Evolutionary conservation across 2,329 filamentous ascomycete species (phyloP), one percentile per base, ranked within the genome.

Genomic region (Pleoardoris graminearum): DNA sequence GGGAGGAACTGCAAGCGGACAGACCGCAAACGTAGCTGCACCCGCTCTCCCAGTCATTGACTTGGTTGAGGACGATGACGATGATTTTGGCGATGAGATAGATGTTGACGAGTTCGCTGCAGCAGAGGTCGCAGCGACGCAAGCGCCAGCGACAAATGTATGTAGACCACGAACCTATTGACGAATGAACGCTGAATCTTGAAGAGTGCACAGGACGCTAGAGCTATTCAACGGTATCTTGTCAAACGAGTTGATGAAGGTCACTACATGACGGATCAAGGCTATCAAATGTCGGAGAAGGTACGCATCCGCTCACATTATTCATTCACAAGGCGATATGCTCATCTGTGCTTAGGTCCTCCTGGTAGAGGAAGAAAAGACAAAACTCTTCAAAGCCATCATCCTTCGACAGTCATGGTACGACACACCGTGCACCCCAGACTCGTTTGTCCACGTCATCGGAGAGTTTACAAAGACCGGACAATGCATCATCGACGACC

Each of bases 361-460:
- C 3, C 75, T 89, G n/a, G 88, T 96, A 22, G 85, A 92, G 73
- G 85, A 89, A 46, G 91, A 97, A 61, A 85, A 82, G 53, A 85
- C 82, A 0, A 86, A 87, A 54, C 73, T 78, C 6, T 80, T 82
- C 57, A 88, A 83, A 62, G 85, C 83, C 1, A 85, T 97, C 25
- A 83, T 86, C 48, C 82, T 99, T 29, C 85, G 93, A 53, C 90
- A 90, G 51, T 89, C 90, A 43, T 99, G 94, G 94, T 82, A 85
- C 56, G 88, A 93, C 42, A 96, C 90, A 6, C 84, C 88, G 25
- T 90, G 88, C 33, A 86, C 84, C 30, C 79, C 83, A 37, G 87
- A 88, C 27, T 85, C 89, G 0, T 93, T 89, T 67, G 86, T 97
- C 35, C 92, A 99, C 70, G 79, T 99, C 52, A 90, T 95, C 58